These are phyloP conservation scores for Spiraea crenata DNA, from an alignment of 331 rosid genomes.

Conservation along the genomic window DNA sequence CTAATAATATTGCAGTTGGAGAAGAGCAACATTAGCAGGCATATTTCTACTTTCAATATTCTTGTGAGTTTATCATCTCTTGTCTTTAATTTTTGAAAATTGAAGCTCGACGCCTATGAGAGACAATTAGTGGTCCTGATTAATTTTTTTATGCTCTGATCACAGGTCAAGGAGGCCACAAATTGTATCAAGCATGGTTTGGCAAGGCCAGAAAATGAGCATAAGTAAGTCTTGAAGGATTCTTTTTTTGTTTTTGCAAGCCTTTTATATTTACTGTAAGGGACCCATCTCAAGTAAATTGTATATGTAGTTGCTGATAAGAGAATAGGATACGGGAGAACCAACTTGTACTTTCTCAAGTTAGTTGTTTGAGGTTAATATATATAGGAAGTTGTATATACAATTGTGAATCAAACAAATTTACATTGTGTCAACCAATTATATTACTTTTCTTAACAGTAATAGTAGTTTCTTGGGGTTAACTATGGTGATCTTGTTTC, in stretches of 20 bases:
- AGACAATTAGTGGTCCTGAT: slow-evolving; percentile 12
- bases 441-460: too few relatives aligned
- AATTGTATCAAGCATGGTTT: slow-evolving; percentile 41
- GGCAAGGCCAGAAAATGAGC: slow-evolving; percentile 48
- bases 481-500: too few relatives aligned
- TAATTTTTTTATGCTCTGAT: slow-evolving; percentile 15
- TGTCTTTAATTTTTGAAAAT: not conserved
- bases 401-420: too few relatives aligned
- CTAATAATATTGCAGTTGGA: slow-evolving; percentile 59
- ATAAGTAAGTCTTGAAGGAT: slow-evolving; percentile 47
- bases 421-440: too few relatives aligned
- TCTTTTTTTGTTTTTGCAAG: slow-evolving; percentile 5
- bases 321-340: not conserved
- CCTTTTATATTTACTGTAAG: slow-evolving; percentile 19
- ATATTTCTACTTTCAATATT: slow-evolving; percentile 41
- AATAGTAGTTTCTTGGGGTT: too few relatives aligned
- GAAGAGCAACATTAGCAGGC: slow-evolving; percentile 61
- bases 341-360: not conserved
- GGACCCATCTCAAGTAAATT: not conserved
- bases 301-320: slow-evolving; percentile 16
- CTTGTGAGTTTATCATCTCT: slow-evolving; percentile 50
- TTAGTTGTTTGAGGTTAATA: not conserved
- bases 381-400: too few relatives aligned
- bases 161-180: slow-evolving; percentile 73
- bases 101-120: slow-evolving; percentile 5